phyloP scores from a whole-genome alignment of 2,329 filamentous ascomycete species.

The Penicillium sp. region DNA sequence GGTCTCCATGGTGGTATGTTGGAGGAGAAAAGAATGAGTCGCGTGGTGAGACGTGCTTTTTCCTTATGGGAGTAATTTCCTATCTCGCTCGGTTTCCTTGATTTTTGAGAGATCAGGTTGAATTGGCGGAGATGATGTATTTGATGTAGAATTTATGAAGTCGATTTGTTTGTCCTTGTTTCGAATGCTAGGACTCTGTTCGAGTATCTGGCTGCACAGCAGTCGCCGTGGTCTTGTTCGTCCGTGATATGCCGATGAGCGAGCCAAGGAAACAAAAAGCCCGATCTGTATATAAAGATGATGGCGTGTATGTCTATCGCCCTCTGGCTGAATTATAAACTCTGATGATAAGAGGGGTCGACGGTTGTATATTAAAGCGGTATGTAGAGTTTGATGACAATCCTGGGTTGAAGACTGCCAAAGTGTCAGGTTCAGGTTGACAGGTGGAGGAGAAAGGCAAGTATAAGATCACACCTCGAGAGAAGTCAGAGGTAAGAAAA shows the following conservation, averaged over 20 bases:
- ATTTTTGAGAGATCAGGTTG: background rate
- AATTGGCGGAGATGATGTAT: background rate
- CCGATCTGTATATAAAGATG: background rate
- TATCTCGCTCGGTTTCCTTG: background rate
- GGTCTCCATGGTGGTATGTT: slow-evolving; percentile 13
- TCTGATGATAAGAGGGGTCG: background rate
- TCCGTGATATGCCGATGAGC: background rate
- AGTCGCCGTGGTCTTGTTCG: background rate
- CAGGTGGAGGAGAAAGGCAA: background rate
- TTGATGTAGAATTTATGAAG: background rate
- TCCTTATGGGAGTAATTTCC: background rate
- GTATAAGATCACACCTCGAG: slow-evolving; percentile 5
- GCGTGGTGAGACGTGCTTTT: background rate
- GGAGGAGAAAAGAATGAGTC: background rate
- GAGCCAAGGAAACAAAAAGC: background rate
- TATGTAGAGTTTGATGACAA: background rate
- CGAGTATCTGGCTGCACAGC: background rate
- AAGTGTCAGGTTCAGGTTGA: background rate
- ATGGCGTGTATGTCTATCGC: background rate
- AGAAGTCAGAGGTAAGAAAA: background rate
- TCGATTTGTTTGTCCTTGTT: background rate
- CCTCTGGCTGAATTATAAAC: background rate
- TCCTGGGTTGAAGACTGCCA: background rate
- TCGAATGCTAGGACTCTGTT: background rate
- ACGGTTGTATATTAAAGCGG: background rate